Base-by-base conservation (phyloP, 192 early-diverging fungal species). In the Gonapodya prolifera region DNA sequence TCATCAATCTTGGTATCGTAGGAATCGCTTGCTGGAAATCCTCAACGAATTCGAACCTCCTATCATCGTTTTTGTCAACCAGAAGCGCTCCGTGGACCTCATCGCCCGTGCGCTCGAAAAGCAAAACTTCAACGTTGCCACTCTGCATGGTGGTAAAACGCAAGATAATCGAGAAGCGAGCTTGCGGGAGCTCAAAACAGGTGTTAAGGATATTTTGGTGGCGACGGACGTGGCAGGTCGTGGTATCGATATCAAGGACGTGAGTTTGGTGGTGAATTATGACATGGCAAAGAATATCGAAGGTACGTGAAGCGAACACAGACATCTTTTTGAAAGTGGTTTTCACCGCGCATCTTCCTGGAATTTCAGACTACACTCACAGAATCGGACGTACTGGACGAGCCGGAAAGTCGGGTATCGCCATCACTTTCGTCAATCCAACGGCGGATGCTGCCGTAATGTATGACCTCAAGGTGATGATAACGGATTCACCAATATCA, bases 281-380 rank as follows among this genome's bases (percentile, higher is more conserved):
- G 95, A 98, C 78, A 99, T 99, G 96, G 92, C 96, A 61, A 98
- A 96, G 83, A 93, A 91, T 77, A 97, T 99, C 84, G 96, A 98
- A 89, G 88, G 90, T 91, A 83, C 34, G 29, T 70, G 30, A 30
- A 2, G n/a, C n/a, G n/a, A n/a, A n/a, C n/a, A n/a, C n/a, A n/a
- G n/a, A n/a, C n/a, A 30, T 23, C 1, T 83, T 17, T 78, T 32
- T 34, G 34, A 77, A 23, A 69, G 0, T 76, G 23, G 0, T 77
- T 77, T 30, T 0, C 31, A 61, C 36, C 23, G 28, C 17, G 29
- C 17, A 77, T 80, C 1, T 34, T 29, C 32, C n/a, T 34, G 45
- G 34, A 76, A 35, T 70, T 36, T 28, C 77, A 91, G 93, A 94
- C 78, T 99, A 99, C 81, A 99, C 96, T 33, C 98, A 99, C 87